These are phyloP conservation scores for Dothideomycetes sp. DNA, from an alignment of 2,329 filamentous ascomycete genomes.

Conservation along the genomic window DNA sequence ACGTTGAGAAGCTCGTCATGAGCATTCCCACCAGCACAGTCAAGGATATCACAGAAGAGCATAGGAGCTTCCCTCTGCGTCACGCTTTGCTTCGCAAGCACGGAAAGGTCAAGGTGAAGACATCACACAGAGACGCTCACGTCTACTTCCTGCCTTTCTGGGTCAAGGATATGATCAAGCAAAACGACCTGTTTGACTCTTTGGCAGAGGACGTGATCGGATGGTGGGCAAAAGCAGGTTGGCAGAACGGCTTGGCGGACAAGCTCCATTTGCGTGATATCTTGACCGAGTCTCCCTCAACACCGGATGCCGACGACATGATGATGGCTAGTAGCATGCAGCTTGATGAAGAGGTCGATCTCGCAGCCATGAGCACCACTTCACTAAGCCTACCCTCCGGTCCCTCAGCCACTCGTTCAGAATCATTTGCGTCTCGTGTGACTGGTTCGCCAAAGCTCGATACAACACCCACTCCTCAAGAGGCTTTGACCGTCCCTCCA, in stretches of 20 bases:
- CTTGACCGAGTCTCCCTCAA: constrained; percentile 38
- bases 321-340: constrained; percentile 19
- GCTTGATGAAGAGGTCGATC: constrained; percentile 19
- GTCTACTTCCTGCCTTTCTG: constrained; percentile 91
- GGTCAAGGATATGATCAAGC: constrained; percentile 73
- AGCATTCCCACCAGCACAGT: constrained; percentile 82
- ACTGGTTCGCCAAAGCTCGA: constrained; percentile 12
- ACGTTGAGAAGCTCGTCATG: constrained; percentile 71
- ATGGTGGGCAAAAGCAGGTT: constrained; percentile 91
- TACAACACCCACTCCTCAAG: constrained; percentile 10
- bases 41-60: constrained; percentile 70
- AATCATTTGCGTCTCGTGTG: constrained; percentile 15
- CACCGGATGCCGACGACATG: constrained; percentile 21
- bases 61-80: constrained; percentile 63
- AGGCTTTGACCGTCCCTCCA: constrained; percentile 51
- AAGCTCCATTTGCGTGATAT: constrained; percentile 67
- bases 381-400: constrained; percentile 8
- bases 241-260: constrained; percentile 71
- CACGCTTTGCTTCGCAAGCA: constrained; percentile 68
- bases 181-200: constrained; percentile 74
- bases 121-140: constrained; percentile 79
- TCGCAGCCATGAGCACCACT: constrained; percentile 17
- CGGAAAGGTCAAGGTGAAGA: constrained; percentile 69
- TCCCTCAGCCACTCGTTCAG: constrained; percentile 8
- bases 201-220: constrained; percentile 86